Conservation (phyloP, 2,329 filamentous ascomycete species). For the Talaromyces sp. region DNA sequence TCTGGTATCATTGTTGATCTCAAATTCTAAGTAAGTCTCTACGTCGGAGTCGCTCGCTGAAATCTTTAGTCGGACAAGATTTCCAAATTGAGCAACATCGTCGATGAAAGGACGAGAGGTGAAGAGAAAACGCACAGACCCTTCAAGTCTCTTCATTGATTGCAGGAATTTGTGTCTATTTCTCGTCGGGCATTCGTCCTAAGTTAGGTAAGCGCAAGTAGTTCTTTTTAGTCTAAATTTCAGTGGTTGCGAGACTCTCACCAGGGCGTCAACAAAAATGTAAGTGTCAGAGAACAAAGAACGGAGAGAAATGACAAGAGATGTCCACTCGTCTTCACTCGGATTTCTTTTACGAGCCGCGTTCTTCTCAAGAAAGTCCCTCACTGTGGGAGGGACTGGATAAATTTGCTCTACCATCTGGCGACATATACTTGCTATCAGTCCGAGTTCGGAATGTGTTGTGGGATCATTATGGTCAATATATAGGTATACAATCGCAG, state of each 20-base stretch:
- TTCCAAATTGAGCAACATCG: not conserved
- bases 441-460: not conserved
- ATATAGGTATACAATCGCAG: not conserved
- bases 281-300: not conserved
- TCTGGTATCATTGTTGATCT: not conserved
- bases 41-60: conserved; percentile 10
- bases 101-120: conserved; percentile 6
- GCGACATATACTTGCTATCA: not conserved
- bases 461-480: not conserved
- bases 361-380: not conserved
- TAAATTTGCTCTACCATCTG: not conserved
- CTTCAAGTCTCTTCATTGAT: not conserved
- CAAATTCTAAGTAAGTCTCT: conserved; percentile 10
- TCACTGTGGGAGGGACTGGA: not conserved
- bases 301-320: not conserved
- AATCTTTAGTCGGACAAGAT: not conserved
- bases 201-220: not conserved
- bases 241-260: not conserved
- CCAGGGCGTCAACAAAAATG: not conserved
- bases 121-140: not conserved
- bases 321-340: not conserved
- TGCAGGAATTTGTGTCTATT: not conserved
- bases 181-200: conserved; percentile 1
- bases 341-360: not conserved
- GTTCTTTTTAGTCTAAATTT: not conserved